Evolutionary conservation across 352 stramenopile species (phyloP), one percentile per base, ranked within the genome.

Genomic region (Aphanomyces astaci): DNA sequence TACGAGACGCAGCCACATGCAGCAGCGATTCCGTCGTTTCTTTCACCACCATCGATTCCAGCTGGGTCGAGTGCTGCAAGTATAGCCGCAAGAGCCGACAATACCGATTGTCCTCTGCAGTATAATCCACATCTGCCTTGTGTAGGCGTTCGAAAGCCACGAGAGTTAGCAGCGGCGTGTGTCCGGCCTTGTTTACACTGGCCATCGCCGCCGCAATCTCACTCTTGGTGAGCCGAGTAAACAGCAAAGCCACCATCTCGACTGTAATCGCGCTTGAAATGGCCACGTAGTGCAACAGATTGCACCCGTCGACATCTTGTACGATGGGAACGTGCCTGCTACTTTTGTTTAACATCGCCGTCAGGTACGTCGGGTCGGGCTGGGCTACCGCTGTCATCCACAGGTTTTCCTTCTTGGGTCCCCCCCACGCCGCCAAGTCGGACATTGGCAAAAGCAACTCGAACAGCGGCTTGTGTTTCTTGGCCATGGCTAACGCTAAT

Each of bases 261-360:
- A n/a, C n/a, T n/a, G n/a, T n/a, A n/a, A n/a, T n/a, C n/a, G n/a
- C n/a, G n/a, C n/a, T n/a, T n/a, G n/a, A n/a, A n/a, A n/a, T n/a
- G n/a, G n/a, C n/a, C n/a, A 90, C 64, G 5, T 81, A 73, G 43
- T 92, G 84, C 51, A 92, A 89, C 49, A 89, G 80, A 32, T 89
- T 90, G 36, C 82, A 71, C 15, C 52, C 59, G 2, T 64, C 17
- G 19, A 53, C 69, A 70, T 72, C 75, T 31, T 25, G 53, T 48
- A 22, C 49, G 13, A 46, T 55, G 11, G 88, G 60, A 10, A 75
- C n/a, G n/a, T n/a, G n/a, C n/a, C n/a, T n/a, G n/a, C n/a, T n/a
- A n/a, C n/a, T n/a, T n/a, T n/a, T 72, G 22, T 22, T 25, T 11
- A 92, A 67, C 39, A 92, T 49, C 9, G 74, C 73, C 11, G 80